A percentile compares a stretch with the other conserved stretches of the same genome.
phyloP scores from a whole-genome alignment of 73 alveolate genomes.

The Paramecium sexaurelia region DNA sequence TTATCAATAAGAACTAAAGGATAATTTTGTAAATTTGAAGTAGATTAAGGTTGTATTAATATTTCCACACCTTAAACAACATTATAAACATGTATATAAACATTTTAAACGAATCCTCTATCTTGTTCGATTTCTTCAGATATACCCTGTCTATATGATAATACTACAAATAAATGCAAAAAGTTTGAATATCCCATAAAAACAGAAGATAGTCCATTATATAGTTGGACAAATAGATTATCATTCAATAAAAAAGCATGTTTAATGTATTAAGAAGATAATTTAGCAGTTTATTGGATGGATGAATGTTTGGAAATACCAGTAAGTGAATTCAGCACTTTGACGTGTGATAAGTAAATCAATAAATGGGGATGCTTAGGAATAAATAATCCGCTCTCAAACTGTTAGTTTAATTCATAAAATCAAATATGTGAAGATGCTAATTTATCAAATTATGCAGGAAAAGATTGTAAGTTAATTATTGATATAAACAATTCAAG shows the following conservation, averaged over 20 bases:
- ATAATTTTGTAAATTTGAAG: neutral
- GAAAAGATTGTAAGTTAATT: neutral
- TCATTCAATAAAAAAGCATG: neutral
- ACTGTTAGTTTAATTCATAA: neutral
- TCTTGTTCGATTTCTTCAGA: neutral
- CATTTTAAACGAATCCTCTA: neutral
- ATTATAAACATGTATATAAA: neutral
- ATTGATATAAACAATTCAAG: neutral
- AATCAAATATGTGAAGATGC: neutral
- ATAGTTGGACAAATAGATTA: neutral
- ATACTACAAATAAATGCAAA: neutral
- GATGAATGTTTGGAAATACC: neutral
- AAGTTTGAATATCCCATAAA: neutral
- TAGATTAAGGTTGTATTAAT: neutral
- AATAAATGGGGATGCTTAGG: neutral
- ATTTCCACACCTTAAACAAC: neutral
- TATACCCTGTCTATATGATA: neutral
- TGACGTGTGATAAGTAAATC: neutral
- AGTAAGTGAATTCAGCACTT: neutral
- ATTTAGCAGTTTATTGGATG: neutral
- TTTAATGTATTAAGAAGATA: neutral
- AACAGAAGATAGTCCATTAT: neutral
- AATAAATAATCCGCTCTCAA: neutral
- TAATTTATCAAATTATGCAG: neutral
- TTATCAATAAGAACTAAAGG: neutral